Conservation (phyloP, 805 yeast genomes). For the Candida khao-thaluensis region DNA sequence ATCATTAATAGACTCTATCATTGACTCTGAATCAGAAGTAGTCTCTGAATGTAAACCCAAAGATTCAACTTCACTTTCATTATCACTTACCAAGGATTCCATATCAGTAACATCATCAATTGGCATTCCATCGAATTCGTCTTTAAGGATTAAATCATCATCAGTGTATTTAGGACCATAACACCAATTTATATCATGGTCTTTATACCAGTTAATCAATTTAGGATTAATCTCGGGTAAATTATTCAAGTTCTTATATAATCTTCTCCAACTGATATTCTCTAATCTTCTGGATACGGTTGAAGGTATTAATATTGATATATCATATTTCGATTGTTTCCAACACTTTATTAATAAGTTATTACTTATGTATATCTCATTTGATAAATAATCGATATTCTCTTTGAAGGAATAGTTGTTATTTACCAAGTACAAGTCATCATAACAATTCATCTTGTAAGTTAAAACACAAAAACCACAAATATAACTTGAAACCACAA, state of each 20-base stretch:
- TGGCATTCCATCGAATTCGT: background rate
- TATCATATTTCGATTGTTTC: conserved; percentile 16
- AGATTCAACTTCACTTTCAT: conserved; percentile 8
- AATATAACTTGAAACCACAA: no score
- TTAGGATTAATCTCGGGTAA: conserved; percentile 40
- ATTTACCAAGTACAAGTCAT: conserved; percentile 16
- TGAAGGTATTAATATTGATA: conserved; percentile 16
- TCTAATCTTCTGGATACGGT: conserved; percentile 25
- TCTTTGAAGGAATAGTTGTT: conserved; percentile 17
- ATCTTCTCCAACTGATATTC: conserved; percentile 42
- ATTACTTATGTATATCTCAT: conserved; percentile 15
- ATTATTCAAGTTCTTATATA: conserved; percentile 28
- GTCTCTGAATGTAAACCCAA: conserved; percentile 3
- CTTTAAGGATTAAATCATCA: conserved; percentile 4
- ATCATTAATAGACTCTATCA: conserved; percentile 3
- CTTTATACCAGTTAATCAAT: conserved; percentile 53
- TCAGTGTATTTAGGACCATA: conserved; percentile 45
- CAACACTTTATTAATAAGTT: conserved; percentile 16
- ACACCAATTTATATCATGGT: conserved; percentile 53
- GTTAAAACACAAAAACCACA: no score
- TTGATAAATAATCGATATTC: conserved; percentile 19
- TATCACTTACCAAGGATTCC: conserved; percentile 5
- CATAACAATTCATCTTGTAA: conserved; percentile 17
- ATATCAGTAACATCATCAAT: conserved; percentile 3
- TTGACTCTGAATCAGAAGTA: conserved; percentile 7